Evolutionary conservation across 202 grass and related monocot species (phyloP).

Genomic region (Bolboschoenoplectus hybrid): DNA sequence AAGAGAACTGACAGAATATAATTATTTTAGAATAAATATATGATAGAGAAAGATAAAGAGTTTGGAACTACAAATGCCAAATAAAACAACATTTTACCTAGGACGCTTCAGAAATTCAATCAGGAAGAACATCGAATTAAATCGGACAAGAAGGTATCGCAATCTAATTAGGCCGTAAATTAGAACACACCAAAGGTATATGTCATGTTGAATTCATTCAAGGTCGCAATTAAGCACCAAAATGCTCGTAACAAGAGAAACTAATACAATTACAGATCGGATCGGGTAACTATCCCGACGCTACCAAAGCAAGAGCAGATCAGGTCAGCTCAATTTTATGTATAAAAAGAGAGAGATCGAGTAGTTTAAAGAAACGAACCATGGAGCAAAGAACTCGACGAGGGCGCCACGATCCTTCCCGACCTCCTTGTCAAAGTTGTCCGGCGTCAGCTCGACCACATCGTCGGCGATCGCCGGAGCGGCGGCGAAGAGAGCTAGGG

Average conservation of each 20-base stretch:
- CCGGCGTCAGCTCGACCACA: constrained; percentile 66
- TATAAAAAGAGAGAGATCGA: background rate
- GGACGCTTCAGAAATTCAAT: background rate
- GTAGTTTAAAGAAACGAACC: constrained; percentile 41
- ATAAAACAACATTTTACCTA: too few relatives aligned
- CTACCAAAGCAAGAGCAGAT: constrained; percentile 1
- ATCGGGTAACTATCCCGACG: background rate
- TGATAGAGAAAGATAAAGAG: background rate
- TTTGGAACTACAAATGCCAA: background rate
- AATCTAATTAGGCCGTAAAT: background rate
- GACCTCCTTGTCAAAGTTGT: constrained; percentile 91
- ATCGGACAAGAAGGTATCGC: background rate
- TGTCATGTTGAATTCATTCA: constrained; percentile 5
- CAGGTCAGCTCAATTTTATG: constrained; percentile 17
- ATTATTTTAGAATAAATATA: background rate
- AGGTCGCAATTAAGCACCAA: background rate
- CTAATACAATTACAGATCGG: constrained; percentile 21
- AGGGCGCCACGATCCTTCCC: constrained; percentile 89
- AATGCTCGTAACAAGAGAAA: background rate
- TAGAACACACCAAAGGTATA: background rate
- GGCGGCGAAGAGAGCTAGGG: constrained; percentile 39
- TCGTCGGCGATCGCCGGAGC: constrained; percentile 48
- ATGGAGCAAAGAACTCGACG: constrained; percentile 98
- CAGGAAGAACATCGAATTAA: background rate
- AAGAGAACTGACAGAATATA: background rate